Evolutionary conservation across 441 rosid species (phyloP).

Genomic region (Populus hybrid): DNA sequence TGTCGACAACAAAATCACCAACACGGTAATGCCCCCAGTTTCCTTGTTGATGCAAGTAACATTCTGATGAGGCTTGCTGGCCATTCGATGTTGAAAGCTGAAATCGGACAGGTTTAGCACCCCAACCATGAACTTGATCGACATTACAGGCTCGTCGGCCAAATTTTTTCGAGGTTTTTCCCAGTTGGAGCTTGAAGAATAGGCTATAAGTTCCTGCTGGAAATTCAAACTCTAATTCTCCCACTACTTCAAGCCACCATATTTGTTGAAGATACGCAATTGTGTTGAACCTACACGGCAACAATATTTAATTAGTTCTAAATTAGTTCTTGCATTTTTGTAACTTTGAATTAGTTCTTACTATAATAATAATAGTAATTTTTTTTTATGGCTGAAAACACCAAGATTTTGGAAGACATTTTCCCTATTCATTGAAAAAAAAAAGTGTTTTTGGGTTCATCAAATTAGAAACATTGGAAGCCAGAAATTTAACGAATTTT

Average conservation of each 20-base stretch:
- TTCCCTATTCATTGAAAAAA: too few relatives aligned
- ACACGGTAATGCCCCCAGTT: slow-evolving; percentile 58
- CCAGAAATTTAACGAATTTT: too few relatives aligned
- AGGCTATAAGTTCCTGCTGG: slow-evolving; percentile 62
- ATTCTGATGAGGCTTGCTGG: slow-evolving; percentile 51
- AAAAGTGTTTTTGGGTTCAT: too few relatives aligned
- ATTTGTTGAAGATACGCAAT: slow-evolving; percentile 84
- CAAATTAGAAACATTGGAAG: too few relatives aligned
- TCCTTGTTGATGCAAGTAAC: slow-evolving; percentile 43
- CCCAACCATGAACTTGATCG: slow-evolving; percentile 86
- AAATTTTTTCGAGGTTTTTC: slow-evolving; percentile 50
- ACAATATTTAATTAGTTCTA: background rate
- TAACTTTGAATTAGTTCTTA: too few relatives aligned
- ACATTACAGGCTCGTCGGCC: slow-evolving; percentile 51
- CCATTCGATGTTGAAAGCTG: slow-evolving; percentile 68
- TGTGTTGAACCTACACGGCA: slow-evolving; percentile 44
- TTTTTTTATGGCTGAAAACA: too few relatives aligned
- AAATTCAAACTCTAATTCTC: slow-evolving; percentile 67
- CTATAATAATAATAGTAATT: too few relatives aligned
- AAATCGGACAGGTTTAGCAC: slow-evolving; percentile 66
- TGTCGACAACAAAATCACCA: slow-evolving; percentile 52
- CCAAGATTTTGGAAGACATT: too few relatives aligned
- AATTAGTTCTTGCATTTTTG: background rate
- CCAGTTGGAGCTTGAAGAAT: slow-evolving; percentile 69
- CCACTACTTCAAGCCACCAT: slow-evolving; percentile 94